Conservation (phyloP, 805 yeast species). For the Candida saitoana region DNA sequence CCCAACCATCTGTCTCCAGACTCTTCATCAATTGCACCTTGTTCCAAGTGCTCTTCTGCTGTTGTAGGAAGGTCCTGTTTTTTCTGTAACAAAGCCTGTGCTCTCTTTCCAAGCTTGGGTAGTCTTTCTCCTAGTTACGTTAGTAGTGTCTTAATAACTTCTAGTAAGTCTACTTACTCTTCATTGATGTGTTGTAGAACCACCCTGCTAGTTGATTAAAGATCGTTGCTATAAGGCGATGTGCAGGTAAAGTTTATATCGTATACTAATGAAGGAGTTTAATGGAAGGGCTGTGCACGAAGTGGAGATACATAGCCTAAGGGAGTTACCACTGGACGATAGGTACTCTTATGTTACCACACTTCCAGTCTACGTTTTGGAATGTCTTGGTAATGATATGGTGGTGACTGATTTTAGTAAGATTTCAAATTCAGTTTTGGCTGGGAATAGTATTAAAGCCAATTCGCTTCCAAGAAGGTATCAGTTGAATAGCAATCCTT, state of each 20-base stretch:
- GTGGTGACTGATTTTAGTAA: slow-evolving; percentile 3
- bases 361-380: slow-evolving; percentile 2
- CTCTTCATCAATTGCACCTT: slow-evolving; percentile 61
- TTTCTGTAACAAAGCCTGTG: neutral
- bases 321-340: neutral
- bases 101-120: neutral
- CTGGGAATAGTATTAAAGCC: slow-evolving; percentile 4
- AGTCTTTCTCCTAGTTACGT: neutral
- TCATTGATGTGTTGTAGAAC: too few species aligned
- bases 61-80: slow-evolving; percentile 26
- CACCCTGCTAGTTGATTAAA: too few species aligned
- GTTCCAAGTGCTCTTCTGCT: slow-evolving; percentile 51
- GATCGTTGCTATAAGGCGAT: neutral
- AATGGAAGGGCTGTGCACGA: slow-evolving; percentile 3
- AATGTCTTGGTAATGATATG: neutral
- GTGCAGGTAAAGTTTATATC: neutral
- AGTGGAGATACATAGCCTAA: neutral
- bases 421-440: slow-evolving; percentile 1
- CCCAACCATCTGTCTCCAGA: slow-evolving; percentile 73
- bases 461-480: slow-evolving; percentile 1
- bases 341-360: neutral
- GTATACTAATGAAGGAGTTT: slow-evolving; percentile 1
- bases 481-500: neutral
- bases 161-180: neutral
- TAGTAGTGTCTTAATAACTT: neutral